Evolutionary conservation across 2,329 filamentous ascomycete species (phyloP), one percentile per base, ranked within the genome.

Genomic region (Reticulascus tulasneorum): DNA sequence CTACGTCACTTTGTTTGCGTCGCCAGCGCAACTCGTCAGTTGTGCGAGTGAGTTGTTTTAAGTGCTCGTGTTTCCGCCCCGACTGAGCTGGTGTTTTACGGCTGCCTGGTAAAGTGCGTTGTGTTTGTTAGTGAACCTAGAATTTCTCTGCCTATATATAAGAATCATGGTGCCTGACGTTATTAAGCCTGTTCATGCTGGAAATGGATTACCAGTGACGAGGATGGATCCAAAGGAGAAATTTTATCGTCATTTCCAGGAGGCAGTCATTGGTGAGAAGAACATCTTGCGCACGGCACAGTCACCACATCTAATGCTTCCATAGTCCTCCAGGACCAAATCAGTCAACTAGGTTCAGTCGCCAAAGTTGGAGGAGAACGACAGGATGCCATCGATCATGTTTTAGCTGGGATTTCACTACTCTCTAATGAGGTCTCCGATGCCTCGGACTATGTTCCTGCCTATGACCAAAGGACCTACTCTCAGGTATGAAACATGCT

Each of bases 391-490:
- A 79, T 85, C 29, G 89, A 95, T 48, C 77, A 86, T 51, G 84
- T 89, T 47, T 73, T 94, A 11, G 80, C 84, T 12, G 78, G 79
- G 44, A 93, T 97, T 51, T 82, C 86, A 20, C 77, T 79, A 38
- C 73, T 97, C 12, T 89, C 88, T 2, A 84, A 84, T 46, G 83
- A 93, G 50, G 86, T 96, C 24, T 83, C 86, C 47, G 89, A 96
- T 62, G 85, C 86, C 1, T 79, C 84, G 2, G 81, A 82, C 37
- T 88, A 83, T 48, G 78, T 95, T 12, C 89, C 93, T 4, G 80
- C 88, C 7, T 94, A 96, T 56, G 93, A 97, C 53, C 87, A 93
- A 58, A 79, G 86, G 49, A 83, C 84, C 17, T 97, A 95, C 55
- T 77, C 82, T 27, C 81, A 90, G 65, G 86, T 89, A 62, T 36